These are phyloP conservation scores for Parachaetomium inaequale DNA, from an alignment of 495 filamentous ascomycete species.

Conservation along the genomic window DNA sequence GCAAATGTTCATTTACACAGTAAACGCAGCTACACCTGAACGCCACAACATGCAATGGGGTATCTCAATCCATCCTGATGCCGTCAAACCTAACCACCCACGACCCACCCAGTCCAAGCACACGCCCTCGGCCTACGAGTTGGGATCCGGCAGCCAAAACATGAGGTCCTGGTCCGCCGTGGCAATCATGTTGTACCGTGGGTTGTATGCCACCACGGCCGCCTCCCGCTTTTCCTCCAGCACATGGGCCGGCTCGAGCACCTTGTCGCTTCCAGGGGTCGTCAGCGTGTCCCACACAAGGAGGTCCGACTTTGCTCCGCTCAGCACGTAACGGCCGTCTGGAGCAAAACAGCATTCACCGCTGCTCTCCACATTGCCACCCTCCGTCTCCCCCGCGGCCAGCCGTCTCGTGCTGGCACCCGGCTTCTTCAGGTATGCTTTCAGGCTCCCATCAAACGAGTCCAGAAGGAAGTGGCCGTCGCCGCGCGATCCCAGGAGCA, in stretches of 20 bases:
- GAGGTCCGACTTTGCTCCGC: slow-evolving; percentile 68
- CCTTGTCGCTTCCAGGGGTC: slow-evolving; percentile 51
- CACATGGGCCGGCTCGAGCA: slow-evolving; percentile 60
- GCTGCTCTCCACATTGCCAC: slow-evolving; percentile 43
- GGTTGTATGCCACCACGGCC: slow-evolving; percentile 81
- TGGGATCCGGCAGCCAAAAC: slow-evolving; percentile 83
- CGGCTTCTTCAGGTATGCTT: slow-evolving; percentile 56
- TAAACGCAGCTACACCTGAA: background rate
- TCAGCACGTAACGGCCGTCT: slow-evolving; percentile 81
- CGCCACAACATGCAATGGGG: slow-evolving; percentile 17
- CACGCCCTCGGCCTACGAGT: slow-evolving; percentile 36
- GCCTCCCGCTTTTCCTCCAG: slow-evolving; percentile 64
- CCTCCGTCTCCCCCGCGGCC: slow-evolving; percentile 45
- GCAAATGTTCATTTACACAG: background rate
- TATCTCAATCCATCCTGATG: slow-evolving; percentile 23
- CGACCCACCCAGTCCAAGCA: background rate
- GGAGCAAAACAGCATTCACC: slow-evolving; percentile 86
- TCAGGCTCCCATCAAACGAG: slow-evolving; percentile 75
- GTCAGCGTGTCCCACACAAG: slow-evolving; percentile 77
- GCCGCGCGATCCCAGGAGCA: slow-evolving; percentile 77
- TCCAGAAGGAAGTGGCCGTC: slow-evolving; percentile 84
- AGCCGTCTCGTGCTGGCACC: slow-evolving; percentile 42
- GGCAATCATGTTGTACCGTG: slow-evolving; percentile 81
- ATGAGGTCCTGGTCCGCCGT: slow-evolving; percentile 82
- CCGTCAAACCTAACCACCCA: slow-evolving; percentile 19